Evolutionary conservation across 352 stramenopile genomes (phyloP).

Genomic region (Phytophthora pseudosyringae): DNA sequence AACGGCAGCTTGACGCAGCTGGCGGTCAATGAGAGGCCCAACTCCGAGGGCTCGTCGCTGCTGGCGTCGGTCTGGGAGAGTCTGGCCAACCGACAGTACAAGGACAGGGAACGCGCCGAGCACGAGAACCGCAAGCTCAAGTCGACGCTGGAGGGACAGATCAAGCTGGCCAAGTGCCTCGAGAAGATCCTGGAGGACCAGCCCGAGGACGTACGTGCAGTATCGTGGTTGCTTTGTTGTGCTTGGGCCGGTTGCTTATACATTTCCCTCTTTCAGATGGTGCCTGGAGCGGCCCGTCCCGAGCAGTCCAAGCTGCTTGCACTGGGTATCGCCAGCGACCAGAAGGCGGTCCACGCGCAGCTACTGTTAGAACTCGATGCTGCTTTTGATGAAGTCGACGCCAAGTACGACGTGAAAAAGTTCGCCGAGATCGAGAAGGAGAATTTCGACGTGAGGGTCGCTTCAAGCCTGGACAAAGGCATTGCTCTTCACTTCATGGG

Average conservation of each 20-base stretch:
- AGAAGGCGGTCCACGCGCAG: constrained; percentile 31
- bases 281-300: constrained; percentile 1
- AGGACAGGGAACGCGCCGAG: constrained; percentile 44
- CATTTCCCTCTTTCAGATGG: constrained; percentile 12
- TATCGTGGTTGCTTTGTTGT: background rate
- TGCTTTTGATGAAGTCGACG: constrained; percentile 35
- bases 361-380: constrained; percentile 28
- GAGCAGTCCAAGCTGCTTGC: constrained; percentile 31
- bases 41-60: constrained; percentile 17
- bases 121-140: constrained; percentile 54
- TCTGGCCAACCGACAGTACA: constrained; percentile 45
- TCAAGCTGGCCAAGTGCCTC: constrained; percentile 47
- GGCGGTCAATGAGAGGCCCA: constrained; percentile 21
- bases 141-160: constrained; percentile 41
- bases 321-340: constrained; percentile 18
- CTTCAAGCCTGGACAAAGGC: constrained; percentile 30
- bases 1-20: constrained; percentile 10
- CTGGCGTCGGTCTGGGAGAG: constrained; percentile 46
- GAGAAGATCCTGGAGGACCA: constrained; percentile 48
- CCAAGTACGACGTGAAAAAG: constrained; percentile 29
- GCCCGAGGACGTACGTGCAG: constrained; percentile 25
- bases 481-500: constrained; percentile 39
- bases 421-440: constrained; percentile 27
- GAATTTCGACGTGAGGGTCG: constrained; percentile 32
- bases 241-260: constrained; percentile 1